Conservation (phyloP, 2,329 filamentous ascomycete genomes). For the Chrysoporthe austroafricana region DNA sequence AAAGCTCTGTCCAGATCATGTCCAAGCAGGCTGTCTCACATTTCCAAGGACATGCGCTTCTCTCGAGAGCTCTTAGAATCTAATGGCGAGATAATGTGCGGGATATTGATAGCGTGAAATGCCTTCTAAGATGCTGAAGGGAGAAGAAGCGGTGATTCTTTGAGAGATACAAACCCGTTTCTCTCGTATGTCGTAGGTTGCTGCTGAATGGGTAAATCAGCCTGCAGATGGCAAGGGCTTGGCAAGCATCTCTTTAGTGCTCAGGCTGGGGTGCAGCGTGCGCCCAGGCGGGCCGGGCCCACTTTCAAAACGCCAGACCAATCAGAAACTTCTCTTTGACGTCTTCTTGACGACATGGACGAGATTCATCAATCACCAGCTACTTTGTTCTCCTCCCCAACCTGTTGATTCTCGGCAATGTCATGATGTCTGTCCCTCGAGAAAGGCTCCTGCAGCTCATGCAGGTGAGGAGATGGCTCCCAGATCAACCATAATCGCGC, state of each 20-base stretch:
- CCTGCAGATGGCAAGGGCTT: not conserved
- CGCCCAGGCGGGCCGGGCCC: slow-evolving; percentile 19
- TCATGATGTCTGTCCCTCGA: slow-evolving; percentile 65
- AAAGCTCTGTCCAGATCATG: not conserved
- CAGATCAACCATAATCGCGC: slow-evolving; percentile 9
- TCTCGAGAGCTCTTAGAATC: not conserved
- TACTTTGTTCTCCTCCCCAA: not conserved
- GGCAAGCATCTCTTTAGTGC: not conserved
- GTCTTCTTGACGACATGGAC: slow-evolving; percentile 13
- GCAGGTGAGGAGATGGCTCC: slow-evolving; percentile 60
- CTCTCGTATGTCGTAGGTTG: not conserved
- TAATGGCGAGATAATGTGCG: not conserved
- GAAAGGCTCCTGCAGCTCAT: slow-evolving; percentile 71
- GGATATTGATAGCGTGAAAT: not conserved
- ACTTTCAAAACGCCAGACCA: slow-evolving; percentile 31
- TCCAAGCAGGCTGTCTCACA: not conserved
- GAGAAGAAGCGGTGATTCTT: not conserved
- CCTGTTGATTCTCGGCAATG: slow-evolving; percentile 33
- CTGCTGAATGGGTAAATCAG: not conserved
- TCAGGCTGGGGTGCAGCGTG: not conserved
- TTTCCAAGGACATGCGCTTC: not conserved
- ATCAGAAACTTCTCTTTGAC: slow-evolving; percentile 25
- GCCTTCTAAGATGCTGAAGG: too few species aligned
- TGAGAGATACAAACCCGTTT: not conserved
- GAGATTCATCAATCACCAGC: slow-evolving; percentile 3